Evolutionary conservation across 192 early-diverging fungal genomes (phyloP), one percentile per base, ranked within the genome.

Genomic region (Rhizophagus sp.): DNA sequence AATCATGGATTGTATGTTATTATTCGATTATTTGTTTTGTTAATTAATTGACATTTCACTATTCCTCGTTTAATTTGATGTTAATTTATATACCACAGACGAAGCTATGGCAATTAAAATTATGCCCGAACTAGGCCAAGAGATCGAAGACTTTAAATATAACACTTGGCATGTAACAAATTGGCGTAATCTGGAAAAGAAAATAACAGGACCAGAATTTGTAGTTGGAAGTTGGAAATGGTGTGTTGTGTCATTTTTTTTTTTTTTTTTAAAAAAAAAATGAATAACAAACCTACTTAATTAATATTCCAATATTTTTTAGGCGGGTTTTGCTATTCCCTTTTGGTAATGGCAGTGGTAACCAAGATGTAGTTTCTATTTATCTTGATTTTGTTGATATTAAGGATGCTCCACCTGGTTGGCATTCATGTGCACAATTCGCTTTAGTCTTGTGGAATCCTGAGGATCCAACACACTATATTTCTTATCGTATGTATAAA

Each of bases 251-350:
- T 0, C 1, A 1, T 44, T 44, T 47, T 47, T 47, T 47, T 4
- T 41, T 41, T 41, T 41, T 41, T 41, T 39, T 4, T 2, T 4
- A 41, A 41, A 41, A 41, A 41, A 47, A 47, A 47, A 47, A 1
- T 36, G 4, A 4, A 36, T 36, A 8, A 10, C 7, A 44, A 47
- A 47, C 2, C 1, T 47, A 12, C 11, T 47, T 44, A 44, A 44
- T 47, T 47, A 10, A 12, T 47, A 12, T 47, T 12, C 11, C 12
- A 47, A 47, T 6, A 41, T 47, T 47, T 19, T 27, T 52, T 80
- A 96, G 97, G 97, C 87, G 92, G 75, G 86, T 99, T 15, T 86
- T 98, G 4, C 82, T 98, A 33, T 99, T 98, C 83, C 96, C 97
- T 41, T 89, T 86, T 41, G 98, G 98, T 41, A 98, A 98, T 86